Base-by-base conservation (phyloP, 192 early-diverging fungal genomes). In the Backusella tuberculispora region DNA sequence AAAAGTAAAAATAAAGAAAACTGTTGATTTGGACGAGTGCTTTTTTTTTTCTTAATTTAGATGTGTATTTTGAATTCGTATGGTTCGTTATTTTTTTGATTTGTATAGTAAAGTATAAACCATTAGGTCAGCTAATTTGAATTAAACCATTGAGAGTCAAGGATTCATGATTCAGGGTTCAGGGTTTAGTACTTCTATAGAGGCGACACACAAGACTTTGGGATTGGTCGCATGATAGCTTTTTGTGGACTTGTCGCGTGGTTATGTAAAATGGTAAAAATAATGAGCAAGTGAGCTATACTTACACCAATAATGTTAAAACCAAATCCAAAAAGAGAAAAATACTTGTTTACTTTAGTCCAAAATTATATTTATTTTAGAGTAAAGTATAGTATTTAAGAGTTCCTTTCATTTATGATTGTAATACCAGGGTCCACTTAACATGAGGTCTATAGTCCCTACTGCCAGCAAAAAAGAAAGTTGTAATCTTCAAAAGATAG, bases 81-180 rank as follows among this genome's bases (percentile, higher is more conserved):
- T 12, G 21, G 21, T 24, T 60, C 4, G 19, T 10, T 60, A 9
- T 21, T 21, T 60, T 60, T 60, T 60, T 5, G 53, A 60, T 26
- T 26, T 60, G 26, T 5, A 60, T 26, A 24, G 14, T 46, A 46
- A 14, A 14, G 1, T 46, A 14, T 46, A 46, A 26, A 26, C 53
- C 12, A 60, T 60, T 60, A 60, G 53, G 53, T 60, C 53, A 60
- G 53, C 53, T 60, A 60, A 60, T 60, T 60, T 26, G 53, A 7
- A 26, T 60, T 24, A 60, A 60, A 60, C 12, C 10, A 60, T 60
- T 60, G 53, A 60, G 4, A 5, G 10, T 7, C 53, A 26, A 60
- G 53, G 24, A 60, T 60, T 56, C 19, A 56, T 56, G 50, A 56
- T 56, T 60, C 53, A 60, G 53, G 53, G 53, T 60, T 60, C 53